These are phyloP conservation scores for Colletotrichum plurivorum DNA, from an alignment of 2,329 filamentous ascomycete genomes.

Conservation along the genomic window DNA sequence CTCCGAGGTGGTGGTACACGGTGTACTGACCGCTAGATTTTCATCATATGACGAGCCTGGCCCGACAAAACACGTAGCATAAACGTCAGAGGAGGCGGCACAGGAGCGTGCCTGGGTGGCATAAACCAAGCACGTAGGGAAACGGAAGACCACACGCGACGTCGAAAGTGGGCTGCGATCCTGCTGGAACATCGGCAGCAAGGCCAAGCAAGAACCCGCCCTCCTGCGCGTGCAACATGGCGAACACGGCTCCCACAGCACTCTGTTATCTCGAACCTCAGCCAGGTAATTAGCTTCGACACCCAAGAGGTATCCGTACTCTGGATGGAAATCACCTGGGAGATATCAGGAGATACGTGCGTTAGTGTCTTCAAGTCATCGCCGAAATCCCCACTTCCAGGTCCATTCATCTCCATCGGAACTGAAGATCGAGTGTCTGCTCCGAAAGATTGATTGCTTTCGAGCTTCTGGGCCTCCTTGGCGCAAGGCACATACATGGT, in stretches of 20 bases:
- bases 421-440: conserved; percentile 13
- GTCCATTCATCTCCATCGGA: conserved; percentile 21
- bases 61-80: not conserved
- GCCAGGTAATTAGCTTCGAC: no score
- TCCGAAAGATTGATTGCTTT: conserved; percentile 16
- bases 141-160: not conserved
- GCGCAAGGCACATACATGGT: not conserved
- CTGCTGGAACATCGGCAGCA: not conserved
- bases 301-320: no score
- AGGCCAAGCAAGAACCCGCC: not conserved
- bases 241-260: no score
- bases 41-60: not conserved
- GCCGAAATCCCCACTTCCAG: conserved; percentile 10
- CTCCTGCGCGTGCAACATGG: not conserved
- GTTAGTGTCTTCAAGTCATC: conserved; percentile 5
- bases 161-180: not conserved
- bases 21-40: not conserved
- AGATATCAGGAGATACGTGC: conserved; percentile 12
- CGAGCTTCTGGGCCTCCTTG: conserved; percentile 4
- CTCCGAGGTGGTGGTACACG: not conserved
- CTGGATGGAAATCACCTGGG: not conserved
- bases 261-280: no score
- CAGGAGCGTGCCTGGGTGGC: no score
- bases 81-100: not conserved
- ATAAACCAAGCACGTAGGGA: no score